phyloP scores from a whole-genome alignment of 208 protist species.

The Vickermania ingenoplastis region DNA sequence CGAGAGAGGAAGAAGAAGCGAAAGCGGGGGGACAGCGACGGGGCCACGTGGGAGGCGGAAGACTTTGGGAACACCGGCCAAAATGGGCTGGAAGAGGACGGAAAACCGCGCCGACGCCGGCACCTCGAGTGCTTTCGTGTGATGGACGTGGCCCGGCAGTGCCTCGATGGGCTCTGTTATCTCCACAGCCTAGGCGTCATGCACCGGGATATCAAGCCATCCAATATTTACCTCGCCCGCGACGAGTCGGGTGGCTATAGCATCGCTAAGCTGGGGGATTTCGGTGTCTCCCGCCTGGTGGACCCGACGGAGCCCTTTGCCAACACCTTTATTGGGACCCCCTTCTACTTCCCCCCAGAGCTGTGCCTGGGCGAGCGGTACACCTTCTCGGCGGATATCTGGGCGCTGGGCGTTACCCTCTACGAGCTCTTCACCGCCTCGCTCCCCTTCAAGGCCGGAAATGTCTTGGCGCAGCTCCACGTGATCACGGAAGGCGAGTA shows the following conservation, averaged over 20 bases:
- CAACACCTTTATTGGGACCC: slow-evolving; percentile 83
- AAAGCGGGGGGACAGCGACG: not conserved
- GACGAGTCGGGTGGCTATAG: slow-evolving; percentile 7
- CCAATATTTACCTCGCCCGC: slow-evolving; percentile 74
- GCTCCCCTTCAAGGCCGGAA: slow-evolving; percentile 71
- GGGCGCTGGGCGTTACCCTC: slow-evolving; percentile 75
- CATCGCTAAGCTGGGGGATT: slow-evolving; percentile 77
- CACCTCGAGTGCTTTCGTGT: slow-evolving; percentile 64
- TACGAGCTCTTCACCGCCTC: slow-evolving; percentile 81
- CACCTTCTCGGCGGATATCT: slow-evolving; percentile 76
- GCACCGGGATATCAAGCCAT: slow-evolving; percentile 90
- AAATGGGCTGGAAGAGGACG: not conserved
- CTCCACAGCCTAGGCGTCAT: slow-evolving; percentile 74
- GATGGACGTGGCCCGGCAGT: slow-evolving; percentile 61
- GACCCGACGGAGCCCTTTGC: slow-evolving; percentile 34
- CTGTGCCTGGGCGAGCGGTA: slow-evolving; percentile 80
- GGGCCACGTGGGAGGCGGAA: not conserved
- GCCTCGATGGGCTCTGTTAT: slow-evolving; percentile 73
- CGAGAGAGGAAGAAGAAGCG: not conserved
- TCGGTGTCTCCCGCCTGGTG: slow-evolving; percentile 82
- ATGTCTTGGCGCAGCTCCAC: slow-evolving; percentile 80
- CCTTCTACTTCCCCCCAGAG: slow-evolving; percentile 86
- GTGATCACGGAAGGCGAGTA: slow-evolving; percentile 78
- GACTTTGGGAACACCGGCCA: not conserved
- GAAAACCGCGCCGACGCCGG: slow-evolving; percentile 10